phyloP scores from a whole-genome alignment of 768 basidiomycete genomes.

The Trametes meyenii region DNA sequence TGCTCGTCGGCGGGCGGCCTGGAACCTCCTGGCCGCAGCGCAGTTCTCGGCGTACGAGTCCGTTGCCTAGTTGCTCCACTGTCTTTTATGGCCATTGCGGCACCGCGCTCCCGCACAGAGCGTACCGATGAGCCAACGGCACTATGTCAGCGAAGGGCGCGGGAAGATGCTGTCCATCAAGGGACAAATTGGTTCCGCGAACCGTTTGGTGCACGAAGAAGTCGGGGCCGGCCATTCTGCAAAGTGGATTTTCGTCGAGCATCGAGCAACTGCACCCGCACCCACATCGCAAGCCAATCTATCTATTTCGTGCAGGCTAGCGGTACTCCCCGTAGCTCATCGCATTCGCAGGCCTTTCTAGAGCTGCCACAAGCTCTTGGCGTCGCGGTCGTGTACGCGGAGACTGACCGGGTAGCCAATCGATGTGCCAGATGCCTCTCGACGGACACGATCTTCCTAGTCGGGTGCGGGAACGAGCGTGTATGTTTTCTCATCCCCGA shows the following conservation, averaged over 20 bases:
- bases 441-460: conserved; percentile 13
- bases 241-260: conserved; percentile 8
- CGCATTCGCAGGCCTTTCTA: background rate
- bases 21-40: background rate
- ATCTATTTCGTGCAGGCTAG: conserved; percentile 8
- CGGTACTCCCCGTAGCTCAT: background rate
- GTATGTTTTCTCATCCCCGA: conserved; percentile 12
- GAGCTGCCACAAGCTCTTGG: conserved; percentile 1
- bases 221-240: conserved; percentile 16
- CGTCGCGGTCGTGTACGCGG: background rate
- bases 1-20: background rate
- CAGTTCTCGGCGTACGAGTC: background rate
- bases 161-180: conserved; percentile 14
- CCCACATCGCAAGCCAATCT: conserved; percentile 12
- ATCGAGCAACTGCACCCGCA: conserved; percentile 9
- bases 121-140: conserved; percentile 1
- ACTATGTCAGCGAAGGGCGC: conserved; percentile 18
- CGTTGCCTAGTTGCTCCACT: background rate
- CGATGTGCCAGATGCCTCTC: conserved; percentile 13
- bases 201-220: conserved; percentile 22
- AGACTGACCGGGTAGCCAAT: background rate
- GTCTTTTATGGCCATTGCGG: background rate
- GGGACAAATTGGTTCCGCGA: conserved; percentile 21
- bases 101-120: background rate
- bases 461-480: conserved; percentile 8